Conservation (phyloP, 306 rosid species). For the Sindora glabra region DNA sequence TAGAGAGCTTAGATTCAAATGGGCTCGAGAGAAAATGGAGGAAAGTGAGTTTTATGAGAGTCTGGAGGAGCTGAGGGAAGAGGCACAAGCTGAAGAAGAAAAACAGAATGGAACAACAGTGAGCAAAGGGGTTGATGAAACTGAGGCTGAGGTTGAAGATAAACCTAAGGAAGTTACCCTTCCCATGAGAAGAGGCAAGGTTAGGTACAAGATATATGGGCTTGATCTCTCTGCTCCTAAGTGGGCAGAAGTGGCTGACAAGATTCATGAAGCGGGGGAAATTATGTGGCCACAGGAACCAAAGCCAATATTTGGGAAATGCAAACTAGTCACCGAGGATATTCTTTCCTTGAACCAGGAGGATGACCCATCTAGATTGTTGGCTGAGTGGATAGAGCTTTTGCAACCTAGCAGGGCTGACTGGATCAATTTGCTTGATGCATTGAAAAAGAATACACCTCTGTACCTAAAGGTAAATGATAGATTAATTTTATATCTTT, state of each 20-base stretch:
- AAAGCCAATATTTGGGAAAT: conserved; percentile 36
- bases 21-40: conserved; percentile 56
- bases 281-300: conserved; percentile 41
- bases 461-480: conserved; percentile 35
- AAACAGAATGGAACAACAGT: background rate
- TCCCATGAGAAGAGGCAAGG: conserved; percentile 46
- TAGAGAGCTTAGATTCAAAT: conserved; percentile 52
- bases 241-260: conserved; percentile 45
- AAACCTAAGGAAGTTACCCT: conserved; percentile 27
- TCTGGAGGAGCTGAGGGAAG: conserved; percentile 31
- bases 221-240: conserved; percentile 45
- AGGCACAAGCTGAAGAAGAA: too few relatives aligned
- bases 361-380: conserved; percentile 30
- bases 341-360: conserved; percentile 31
- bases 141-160: too few relatives aligned
- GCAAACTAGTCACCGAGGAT: conserved; percentile 32
- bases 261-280: conserved; percentile 33
- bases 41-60: conserved; percentile 35
- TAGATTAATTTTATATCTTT: background rate
- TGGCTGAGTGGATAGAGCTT: conserved; percentile 55
- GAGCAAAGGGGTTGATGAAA: conserved; percentile 10
- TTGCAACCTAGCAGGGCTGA: conserved; percentile 46
- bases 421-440: conserved; percentile 41
- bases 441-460: conserved; percentile 27
- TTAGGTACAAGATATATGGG: conserved; percentile 45